Evolutionary conservation across 495 filamentous ascomycete genomes (phyloP).

Genomic region (Patellaria atrata): DNA sequence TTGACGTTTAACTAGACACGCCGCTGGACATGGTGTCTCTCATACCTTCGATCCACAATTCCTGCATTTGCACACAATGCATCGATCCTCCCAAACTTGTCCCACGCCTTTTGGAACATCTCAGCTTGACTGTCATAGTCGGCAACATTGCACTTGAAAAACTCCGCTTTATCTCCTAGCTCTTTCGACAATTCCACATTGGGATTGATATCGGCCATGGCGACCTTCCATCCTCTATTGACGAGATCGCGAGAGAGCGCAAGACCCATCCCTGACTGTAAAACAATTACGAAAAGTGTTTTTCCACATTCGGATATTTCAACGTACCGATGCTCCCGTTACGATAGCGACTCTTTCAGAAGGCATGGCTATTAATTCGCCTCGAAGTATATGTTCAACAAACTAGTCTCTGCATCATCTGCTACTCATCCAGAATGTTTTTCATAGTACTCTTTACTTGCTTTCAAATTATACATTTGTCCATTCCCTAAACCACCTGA

Average conservation of each 20-base stretch:
- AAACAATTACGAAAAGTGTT: background rate
- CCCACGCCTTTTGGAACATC: constrained; percentile 24
- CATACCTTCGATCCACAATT: constrained; percentile 25
- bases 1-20: background rate
- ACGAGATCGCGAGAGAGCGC: constrained; percentile 19
- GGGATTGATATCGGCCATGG: constrained; percentile 22
- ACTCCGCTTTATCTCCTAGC: constrained; percentile 23
- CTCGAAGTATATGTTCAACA: too few species aligned
- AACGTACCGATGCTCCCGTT: constrained; percentile 21
- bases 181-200: constrained; percentile 18
- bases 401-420: too few species aligned
- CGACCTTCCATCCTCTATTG: constrained; percentile 21
- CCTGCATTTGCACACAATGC: constrained; percentile 31
- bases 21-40: background rate
- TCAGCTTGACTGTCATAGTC: constrained; percentile 26
- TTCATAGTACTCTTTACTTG: too few species aligned
- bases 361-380: too few species aligned
- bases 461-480: too few species aligned
- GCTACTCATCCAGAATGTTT: too few species aligned
- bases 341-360: constrained; percentile 21
- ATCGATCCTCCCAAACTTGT: constrained; percentile 27
- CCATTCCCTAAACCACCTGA: too few species aligned
- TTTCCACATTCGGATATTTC: background rate
- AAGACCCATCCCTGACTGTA: constrained; percentile 23
- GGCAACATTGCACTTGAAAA: constrained; percentile 25